Evolutionary conservation across 208 protist species (phyloP), one percentile per base, ranked within the genome.

Genomic region (Angomonas desouzai): DNA sequence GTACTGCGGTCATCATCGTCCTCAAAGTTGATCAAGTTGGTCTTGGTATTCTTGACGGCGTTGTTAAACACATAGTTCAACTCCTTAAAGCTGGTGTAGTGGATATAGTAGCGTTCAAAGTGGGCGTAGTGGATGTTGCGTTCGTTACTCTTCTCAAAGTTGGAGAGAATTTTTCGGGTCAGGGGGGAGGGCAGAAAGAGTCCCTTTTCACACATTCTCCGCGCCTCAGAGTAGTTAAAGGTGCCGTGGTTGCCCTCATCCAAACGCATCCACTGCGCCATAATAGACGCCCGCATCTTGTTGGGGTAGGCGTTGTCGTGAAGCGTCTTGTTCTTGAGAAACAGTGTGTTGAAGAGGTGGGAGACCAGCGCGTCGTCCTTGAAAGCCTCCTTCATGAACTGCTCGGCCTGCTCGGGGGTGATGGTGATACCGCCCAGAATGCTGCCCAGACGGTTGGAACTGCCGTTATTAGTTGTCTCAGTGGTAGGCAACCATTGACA

Each of bases 221-320:
- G 70, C 47, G 85, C 61, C 62, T 89, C 80, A 30, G 29, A 16
- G 53, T 74, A 72, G 55, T 48, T 66, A 2, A 89, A 74, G 40
- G 85, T 77, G 30, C 86, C 82, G 58, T 76, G 87, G 65, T 74
- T 61, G 68, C 87, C 77, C 13, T 63, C 53, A 72, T 86, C 77
- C 62, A 85, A 83, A 36, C 58, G 72, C 74, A 87, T 81, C 82
- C 79, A 89, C 57, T 87, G 64, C 64, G 81, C 71, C 81, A 89
- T 87, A 45, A 87, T 69, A 60, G 76, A 85, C 49, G 77, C 72
- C 32, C 71, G 70, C 47, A 77, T 81, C n/a, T 75, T 20, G 65
- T 84, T 77, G 20, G 74, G 72, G 47, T 51, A 49, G 1, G 81
- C 63, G 20, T 45, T 62, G 9, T 30, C 20, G 1, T 40, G 59